These are phyloP conservation scores for Neurospora sp. DNA, from an alignment of 495 filamentous ascomycete genomes.

Conservation along the genomic window DNA sequence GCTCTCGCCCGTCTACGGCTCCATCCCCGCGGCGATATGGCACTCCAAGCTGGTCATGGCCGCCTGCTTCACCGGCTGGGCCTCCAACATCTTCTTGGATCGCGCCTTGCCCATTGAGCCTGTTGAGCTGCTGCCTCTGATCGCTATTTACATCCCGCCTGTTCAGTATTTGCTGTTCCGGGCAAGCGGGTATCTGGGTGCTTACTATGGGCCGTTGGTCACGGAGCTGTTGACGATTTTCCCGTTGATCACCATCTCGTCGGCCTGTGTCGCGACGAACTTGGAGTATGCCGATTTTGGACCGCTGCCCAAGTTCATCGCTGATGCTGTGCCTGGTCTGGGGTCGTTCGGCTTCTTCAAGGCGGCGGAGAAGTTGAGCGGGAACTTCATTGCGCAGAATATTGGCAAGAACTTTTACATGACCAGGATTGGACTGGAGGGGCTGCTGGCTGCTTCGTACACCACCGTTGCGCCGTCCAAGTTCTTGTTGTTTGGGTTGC, in stretches of 20 bases:
- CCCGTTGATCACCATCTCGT: conserved; percentile 58
- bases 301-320: conserved; percentile 40
- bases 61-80: conserved; percentile 54
- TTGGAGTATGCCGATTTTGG: conserved; percentile 52
- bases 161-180: conserved; percentile 58
- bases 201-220: conserved; percentile 58
- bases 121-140: conserved; percentile 69
- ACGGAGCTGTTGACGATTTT: conserved; percentile 63
- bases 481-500: conserved; percentile 51
- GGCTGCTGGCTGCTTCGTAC: conserved; percentile 52
- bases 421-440: conserved; percentile 60
- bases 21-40: conserved; percentile 59
- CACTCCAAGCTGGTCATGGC: conserved; percentile 56
- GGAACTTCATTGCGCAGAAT: conserved; percentile 38
- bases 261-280: conserved; percentile 51
- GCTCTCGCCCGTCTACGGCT: conserved; percentile 78
- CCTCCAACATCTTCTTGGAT: conserved; percentile 40
- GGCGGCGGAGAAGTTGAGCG: conserved; percentile 40
- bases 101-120: conserved; percentile 31
- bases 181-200: conserved; percentile 53
- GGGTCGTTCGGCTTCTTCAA: conserved; percentile 56
- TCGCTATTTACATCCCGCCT: conserved; percentile 64
- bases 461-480: conserved; percentile 56
- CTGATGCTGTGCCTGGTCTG: conserved; percentile 48
- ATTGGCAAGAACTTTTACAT: conserved; percentile 54